Evolutionary conservation across 179 eudicot genomes (phyloP).

Genomic region (Silene vulgaris): DNA sequence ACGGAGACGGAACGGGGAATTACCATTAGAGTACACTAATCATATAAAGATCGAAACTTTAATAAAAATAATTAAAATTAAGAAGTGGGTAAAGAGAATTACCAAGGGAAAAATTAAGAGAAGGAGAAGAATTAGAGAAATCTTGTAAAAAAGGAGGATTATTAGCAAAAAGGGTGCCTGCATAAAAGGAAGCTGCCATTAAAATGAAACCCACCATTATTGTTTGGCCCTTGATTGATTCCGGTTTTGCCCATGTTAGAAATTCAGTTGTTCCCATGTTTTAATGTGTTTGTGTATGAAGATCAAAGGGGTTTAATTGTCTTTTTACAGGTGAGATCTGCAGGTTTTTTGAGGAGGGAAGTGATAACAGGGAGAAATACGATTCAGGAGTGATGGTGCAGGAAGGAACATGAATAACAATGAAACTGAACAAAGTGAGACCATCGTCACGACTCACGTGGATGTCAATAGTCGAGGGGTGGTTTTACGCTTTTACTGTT

Average conservation of each 20-base stretch:
- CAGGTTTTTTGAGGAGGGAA: not conserved
- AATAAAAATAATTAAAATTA: not conserved
- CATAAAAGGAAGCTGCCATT: slow-evolving; percentile 62
- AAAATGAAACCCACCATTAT: slow-evolving; percentile 48
- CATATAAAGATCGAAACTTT: not conserved
- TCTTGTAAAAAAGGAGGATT: slow-evolving; percentile 32
- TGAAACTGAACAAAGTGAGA: not conserved
- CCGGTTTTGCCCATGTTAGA: slow-evolving; percentile 33
- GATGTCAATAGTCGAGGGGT: not conserved
- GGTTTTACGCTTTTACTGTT: no score
- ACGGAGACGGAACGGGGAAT: not conserved
- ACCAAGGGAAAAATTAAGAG: slow-evolving; percentile 39
- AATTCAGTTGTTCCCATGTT: slow-evolving; percentile 22
- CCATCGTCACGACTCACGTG: slow-evolving; percentile 11
- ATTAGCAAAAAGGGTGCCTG: slow-evolving; percentile 58
- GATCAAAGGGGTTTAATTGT: not conserved
- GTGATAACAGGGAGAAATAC: not conserved
- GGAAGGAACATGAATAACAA: slow-evolving; percentile 7
- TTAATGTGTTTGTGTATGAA: not conserved
- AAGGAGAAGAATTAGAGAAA: slow-evolving; percentile 25
- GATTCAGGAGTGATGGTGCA: not conserved
- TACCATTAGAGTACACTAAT: not conserved
- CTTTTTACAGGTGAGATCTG: slow-evolving; percentile 12
- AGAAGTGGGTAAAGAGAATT: slow-evolving; percentile 12
- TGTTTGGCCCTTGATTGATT: slow-evolving; percentile 53